Conservation (phyloP, 768 basidiomycete species). For the Suillus subalutaceus region DNA sequence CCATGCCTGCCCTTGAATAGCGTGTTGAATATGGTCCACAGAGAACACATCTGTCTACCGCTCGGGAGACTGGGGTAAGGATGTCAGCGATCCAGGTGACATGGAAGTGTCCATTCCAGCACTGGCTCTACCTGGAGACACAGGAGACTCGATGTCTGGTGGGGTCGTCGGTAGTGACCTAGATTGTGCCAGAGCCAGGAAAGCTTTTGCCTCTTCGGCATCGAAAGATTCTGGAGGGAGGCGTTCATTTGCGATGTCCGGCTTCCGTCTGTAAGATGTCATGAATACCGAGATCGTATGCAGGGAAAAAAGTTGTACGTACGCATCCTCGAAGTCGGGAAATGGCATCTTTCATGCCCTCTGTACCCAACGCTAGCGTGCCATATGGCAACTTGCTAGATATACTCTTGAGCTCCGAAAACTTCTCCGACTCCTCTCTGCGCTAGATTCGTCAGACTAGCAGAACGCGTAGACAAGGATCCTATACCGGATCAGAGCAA, state of each 20-base stretch:
- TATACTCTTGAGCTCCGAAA: constrained; percentile 65
- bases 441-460: constrained; percentile 1
- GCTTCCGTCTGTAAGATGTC: constrained; percentile 69
- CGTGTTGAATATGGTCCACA: no score
- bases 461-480: not conserved
- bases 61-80: no score
- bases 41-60: no score
- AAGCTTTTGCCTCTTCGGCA: constrained; percentile 67
- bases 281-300: not conserved
- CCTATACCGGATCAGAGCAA: constrained; percentile 82
- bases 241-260: constrained; percentile 98
- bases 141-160: constrained; percentile 43
- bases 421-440: constrained; percentile 97
- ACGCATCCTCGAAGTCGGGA: constrained; percentile 94
- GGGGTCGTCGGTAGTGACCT: constrained; percentile 57
- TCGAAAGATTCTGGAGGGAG: constrained; percentile 96
- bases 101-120: constrained; percentile 40
- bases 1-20: no score
- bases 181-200: constrained; percentile 42
- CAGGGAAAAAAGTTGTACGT: constrained; percentile 38
- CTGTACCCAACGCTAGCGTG: constrained; percentile 82
- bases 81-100: constrained; percentile 24
- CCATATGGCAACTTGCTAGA: constrained; percentile 78
- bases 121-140: constrained; percentile 48
- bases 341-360: constrained; percentile 91